A percentile compares a stretch with the other conserved stretches of the same genome.
Conservation (phyloP, 192 early-diverging fungal genomes). For the Coemansia sp. region DNA sequence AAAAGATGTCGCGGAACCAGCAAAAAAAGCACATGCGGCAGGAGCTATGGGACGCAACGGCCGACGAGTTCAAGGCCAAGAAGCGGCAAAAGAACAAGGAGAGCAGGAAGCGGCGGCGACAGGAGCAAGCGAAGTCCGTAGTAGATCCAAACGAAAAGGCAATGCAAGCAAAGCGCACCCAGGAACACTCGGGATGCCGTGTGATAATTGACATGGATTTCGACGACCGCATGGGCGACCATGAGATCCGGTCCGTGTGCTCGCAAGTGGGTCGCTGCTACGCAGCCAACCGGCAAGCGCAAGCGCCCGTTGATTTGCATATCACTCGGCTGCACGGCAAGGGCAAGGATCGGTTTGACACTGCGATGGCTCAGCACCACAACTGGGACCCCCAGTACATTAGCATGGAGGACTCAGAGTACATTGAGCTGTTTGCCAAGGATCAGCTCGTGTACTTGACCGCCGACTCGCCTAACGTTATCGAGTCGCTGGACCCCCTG, state of each 20-base stretch:
- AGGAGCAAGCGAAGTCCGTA: background rate
- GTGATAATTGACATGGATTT: conserved; percentile 82
- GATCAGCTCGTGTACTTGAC: conserved; percentile 82
- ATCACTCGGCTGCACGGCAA: conserved; percentile 62
- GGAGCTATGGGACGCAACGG: conserved; percentile 56
- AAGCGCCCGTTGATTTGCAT: conserved; percentile 57
- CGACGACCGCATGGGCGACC: conserved; percentile 74
- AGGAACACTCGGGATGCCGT: conserved; percentile 54
- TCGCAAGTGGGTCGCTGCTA: conserved; percentile 78
- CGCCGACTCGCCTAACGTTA: conserved; percentile 78
- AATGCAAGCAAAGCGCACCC: conserved; percentile 50
- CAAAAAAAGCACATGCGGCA: conserved; percentile 70
- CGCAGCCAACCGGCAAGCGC: conserved; percentile 61
- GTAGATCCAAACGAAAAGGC: conserved; percentile 22
- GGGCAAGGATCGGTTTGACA: conserved; percentile 54
- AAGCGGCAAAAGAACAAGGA: conserved; percentile 52
- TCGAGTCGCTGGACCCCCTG: conserved; percentile 66
- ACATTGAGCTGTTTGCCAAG: conserved; percentile 53
- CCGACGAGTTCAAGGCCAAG: conserved; percentile 52
- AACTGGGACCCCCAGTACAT: conserved; percentile 55
- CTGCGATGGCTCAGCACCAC: conserved; percentile 41
- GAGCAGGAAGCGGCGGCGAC: conserved; percentile 53
- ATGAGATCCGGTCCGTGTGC: conserved; percentile 71
- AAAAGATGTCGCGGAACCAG: conserved; percentile 66
- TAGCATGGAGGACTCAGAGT: conserved; percentile 27